phyloP scores from a whole-genome alignment of 2,329 filamentous ascomycete species.

The Aspergillus puulaauensis region DNA sequence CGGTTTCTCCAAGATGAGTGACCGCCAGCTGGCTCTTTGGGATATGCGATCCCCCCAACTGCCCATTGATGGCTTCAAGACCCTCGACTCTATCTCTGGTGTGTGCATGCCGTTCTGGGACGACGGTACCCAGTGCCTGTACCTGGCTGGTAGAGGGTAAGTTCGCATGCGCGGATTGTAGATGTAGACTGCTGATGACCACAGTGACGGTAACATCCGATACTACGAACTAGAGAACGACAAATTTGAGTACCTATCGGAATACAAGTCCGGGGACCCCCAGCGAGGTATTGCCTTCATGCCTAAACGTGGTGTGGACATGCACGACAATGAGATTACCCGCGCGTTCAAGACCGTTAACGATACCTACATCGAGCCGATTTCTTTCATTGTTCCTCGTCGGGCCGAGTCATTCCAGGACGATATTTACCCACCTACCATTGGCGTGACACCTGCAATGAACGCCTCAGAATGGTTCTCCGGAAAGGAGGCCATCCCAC shows the following conservation, averaged over 20 bases:
- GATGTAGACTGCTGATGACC: not conserved
- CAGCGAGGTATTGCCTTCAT: constrained; percentile 93
- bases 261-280: constrained; percentile 95
- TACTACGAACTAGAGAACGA: constrained; percentile 99
- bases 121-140: constrained; percentile 90
- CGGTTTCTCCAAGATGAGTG: constrained; percentile 97
- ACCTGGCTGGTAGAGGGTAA: constrained; percentile 94
- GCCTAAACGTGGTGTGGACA: constrained; percentile 91
- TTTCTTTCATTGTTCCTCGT: constrained; percentile 95
- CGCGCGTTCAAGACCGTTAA: constrained; percentile 97
- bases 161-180: constrained; percentile 28
- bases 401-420: constrained; percentile 94
- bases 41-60: constrained; percentile 77
- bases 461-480: constrained; percentile 79
- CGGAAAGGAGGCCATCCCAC: constrained; percentile 78
- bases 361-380: constrained; percentile 89
- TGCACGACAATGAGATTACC: constrained; percentile 95
- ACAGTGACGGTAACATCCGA: constrained; percentile 93
- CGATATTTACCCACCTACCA: constrained; percentile 90
- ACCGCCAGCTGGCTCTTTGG: constrained; percentile 93
- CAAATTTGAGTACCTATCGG: constrained; percentile 95
- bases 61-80: constrained; percentile 85
- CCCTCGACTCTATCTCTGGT: constrained; percentile 92
- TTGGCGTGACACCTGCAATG: constrained; percentile 76
- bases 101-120: constrained; percentile 99